Percentiles rank a stretch among this genome's conserved stretches.
phyloP scores from a whole-genome alignment of 1,284 basidiomycete genomes.

The Chalciporus sp. region DNA sequence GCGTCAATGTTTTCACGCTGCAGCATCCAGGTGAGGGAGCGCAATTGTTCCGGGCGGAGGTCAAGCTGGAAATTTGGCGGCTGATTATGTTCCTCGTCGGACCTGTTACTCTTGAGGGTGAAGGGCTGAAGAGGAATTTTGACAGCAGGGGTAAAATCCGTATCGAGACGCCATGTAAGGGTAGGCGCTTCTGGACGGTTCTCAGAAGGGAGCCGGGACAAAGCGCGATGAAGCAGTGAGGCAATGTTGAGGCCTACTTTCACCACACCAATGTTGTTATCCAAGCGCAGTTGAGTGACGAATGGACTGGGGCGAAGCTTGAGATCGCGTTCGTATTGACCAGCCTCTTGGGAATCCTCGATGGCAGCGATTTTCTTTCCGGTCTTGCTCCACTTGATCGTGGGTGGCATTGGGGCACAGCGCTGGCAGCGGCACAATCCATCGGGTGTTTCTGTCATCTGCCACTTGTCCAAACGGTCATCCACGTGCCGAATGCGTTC shows the following conservation, averaged over 20 bases:
- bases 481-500: conserved; percentile 80
- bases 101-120: conserved; percentile 75
- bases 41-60: conserved; percentile 84
- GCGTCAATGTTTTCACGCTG: conserved; percentile 71
- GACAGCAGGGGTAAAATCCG: conserved; percentile 70
- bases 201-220: conserved; percentile 73
- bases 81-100: conserved; percentile 74
- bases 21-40: conserved; percentile 94
- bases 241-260: conserved; percentile 88
- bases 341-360: conserved; percentile 84
- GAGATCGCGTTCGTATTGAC: conserved; percentile 83
- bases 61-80: conserved; percentile 76
- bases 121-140: conserved; percentile 68
- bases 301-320: conserved; percentile 89
- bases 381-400: conserved; percentile 72
- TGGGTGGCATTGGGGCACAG: conserved; percentile 81
- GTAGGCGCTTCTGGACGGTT: conserved; percentile 53
- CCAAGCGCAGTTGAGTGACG: conserved; percentile 83
- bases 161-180: conserved; percentile 82
- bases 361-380: conserved; percentile 67
- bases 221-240: conserved; percentile 86
- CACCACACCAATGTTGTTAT: conserved; percentile 68
- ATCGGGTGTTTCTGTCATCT: conserved; percentile 44
- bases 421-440: conserved; percentile 58
- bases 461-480: conserved; percentile 64